Percentiles rank a stretch among this genome's conserved stretches.
These are phyloP conservation scores for Amaranthus tricolor DNA, from an alignment of 179 eudicot species.

Conservation along the genomic window DNA sequence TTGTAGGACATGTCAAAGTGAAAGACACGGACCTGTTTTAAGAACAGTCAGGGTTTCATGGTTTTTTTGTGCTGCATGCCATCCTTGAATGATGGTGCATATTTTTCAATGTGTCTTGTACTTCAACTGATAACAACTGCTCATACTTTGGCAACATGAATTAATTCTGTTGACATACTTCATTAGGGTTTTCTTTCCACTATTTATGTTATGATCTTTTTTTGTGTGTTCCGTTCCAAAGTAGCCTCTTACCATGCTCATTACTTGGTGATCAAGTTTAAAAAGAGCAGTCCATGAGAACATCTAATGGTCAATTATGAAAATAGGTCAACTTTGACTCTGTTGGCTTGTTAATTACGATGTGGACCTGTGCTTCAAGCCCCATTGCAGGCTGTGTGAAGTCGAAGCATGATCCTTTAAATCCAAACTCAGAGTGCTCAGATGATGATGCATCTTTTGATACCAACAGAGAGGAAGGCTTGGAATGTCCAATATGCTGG, in stretches of 20 bases:
- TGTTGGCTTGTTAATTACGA: conserved; percentile 8
- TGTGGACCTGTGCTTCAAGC: conserved; percentile 39
- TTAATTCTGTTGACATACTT: neutral
- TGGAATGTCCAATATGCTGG: conserved; percentile 66
- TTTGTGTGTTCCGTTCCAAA: neutral
- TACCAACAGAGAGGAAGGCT: conserved; percentile 43
- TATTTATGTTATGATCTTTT: neutral
- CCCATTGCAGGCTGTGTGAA: conserved; percentile 26
- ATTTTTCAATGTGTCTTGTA: too few relatives aligned
- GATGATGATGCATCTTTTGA: conserved; percentile 52
- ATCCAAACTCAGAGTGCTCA: conserved; percentile 41
- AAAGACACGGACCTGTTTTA: too few relatives aligned
- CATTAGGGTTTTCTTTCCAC: neutral
- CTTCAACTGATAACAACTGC: neutral
- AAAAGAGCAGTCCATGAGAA: neutral
- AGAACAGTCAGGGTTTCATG: too few relatives aligned
- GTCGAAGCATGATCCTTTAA: conserved; percentile 22
- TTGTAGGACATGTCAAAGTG: too few relatives aligned
- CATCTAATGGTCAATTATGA: conserved; percentile 11
- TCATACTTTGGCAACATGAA: neutral
- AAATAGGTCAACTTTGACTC: conserved; percentile 7
- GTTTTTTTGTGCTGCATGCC: too few relatives aligned
- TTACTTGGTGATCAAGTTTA: conserved; percentile 14
- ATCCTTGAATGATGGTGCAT: too few relatives aligned
- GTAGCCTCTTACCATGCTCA: too few relatives aligned